Percentiles rank a stretch among this genome's conserved stretches.
phyloP scores from a whole-genome alignment of 2,329 filamentous ascomycete species.

The Cladosporium cucumerinum region DNA sequence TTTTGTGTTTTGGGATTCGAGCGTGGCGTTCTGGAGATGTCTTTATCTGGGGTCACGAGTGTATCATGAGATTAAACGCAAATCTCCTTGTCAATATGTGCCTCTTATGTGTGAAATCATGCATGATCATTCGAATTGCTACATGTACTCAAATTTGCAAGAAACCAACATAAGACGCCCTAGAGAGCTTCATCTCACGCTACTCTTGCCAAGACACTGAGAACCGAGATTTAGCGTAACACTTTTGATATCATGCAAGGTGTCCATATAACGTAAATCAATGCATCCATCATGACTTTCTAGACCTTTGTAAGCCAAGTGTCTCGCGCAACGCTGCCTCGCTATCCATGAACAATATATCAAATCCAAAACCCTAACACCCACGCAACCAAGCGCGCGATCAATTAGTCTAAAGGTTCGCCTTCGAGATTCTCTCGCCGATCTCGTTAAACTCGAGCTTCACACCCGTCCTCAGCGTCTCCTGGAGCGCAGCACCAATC shows the following conservation, averaged over 20 bases:
- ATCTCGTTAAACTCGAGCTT: slow-evolving; percentile 48
- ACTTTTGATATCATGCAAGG: not conserved
- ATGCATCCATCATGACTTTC: not conserved
- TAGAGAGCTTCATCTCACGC: not conserved
- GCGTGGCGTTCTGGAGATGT: not conserved
- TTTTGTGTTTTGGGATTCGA: not conserved
- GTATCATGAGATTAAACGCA: not conserved
- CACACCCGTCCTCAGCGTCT: slow-evolving; percentile 52
- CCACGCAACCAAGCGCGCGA: not conserved
- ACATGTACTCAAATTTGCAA: not conserved
- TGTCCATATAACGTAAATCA: not conserved
- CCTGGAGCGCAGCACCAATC: slow-evolving; percentile 52
- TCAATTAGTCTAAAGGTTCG: not conserved
- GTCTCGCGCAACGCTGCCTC: not conserved
- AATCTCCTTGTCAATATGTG: not conserved
- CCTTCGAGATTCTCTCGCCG: slow-evolving; percentile 20
- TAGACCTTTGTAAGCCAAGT: not conserved
- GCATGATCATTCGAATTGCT: not conserved
- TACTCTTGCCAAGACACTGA: not conserved
- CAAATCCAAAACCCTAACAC: not conserved
- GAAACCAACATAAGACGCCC: not conserved
- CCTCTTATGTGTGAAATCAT: not conserved
- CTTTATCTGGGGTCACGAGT: not conserved
- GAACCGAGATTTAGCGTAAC: not conserved
- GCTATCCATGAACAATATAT: not conserved